phyloP scores from a whole-genome alignment of 257 asterid species.

The Penstemon newberryi region DNA sequence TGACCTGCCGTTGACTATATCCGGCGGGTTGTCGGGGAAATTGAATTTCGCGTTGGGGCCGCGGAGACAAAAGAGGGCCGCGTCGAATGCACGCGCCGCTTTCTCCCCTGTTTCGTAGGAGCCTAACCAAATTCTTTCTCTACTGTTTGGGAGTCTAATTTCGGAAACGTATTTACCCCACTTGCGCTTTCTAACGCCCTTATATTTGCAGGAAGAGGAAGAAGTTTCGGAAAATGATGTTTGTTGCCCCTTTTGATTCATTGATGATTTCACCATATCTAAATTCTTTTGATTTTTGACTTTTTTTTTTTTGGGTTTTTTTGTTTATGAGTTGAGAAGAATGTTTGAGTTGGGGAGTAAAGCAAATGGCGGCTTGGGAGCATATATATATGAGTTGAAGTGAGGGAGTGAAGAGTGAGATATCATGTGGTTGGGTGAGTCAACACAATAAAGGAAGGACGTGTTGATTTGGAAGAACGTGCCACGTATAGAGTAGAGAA shows the following conservation, averaged over 20 bases:
- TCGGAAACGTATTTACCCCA: constrained; percentile 84
- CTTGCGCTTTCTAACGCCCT: constrained; percentile 70
- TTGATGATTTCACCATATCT: constrained; percentile 53
- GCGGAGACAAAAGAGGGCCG: constrained; percentile 66
- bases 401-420: constrained; percentile 29
- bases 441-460: constrained; percentile 17
- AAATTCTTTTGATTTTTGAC: neutral
- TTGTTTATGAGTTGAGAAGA: neutral
- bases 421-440: constrained; percentile 18
- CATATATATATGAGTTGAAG: constrained; percentile 26
- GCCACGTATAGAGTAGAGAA: constrained; percentile 27
- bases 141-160: constrained; percentile 64
- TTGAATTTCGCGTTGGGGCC: constrained; percentile 63
- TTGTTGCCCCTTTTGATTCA: constrained; percentile 3
- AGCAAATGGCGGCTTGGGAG: constrained; percentile 55
- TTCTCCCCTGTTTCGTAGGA: constrained; percentile 68
- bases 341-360: neutral
- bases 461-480: constrained; percentile 12
- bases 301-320: neutral
- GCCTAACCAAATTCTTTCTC: constrained; percentile 78
- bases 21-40: constrained; percentile 56
- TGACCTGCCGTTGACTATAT: constrained; percentile 46
- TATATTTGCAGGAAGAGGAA: constrained; percentile 40
- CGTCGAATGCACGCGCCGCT: constrained; percentile 81
- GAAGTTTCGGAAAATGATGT: constrained; percentile 8